Percentiles rank a stretch among this genome's conserved stretches.
These are phyloP conservation scores for Apiotrichum akiyoshidainum DNA, from an alignment of 1,284 basidiomycete species.

Conservation along the genomic window DNA sequence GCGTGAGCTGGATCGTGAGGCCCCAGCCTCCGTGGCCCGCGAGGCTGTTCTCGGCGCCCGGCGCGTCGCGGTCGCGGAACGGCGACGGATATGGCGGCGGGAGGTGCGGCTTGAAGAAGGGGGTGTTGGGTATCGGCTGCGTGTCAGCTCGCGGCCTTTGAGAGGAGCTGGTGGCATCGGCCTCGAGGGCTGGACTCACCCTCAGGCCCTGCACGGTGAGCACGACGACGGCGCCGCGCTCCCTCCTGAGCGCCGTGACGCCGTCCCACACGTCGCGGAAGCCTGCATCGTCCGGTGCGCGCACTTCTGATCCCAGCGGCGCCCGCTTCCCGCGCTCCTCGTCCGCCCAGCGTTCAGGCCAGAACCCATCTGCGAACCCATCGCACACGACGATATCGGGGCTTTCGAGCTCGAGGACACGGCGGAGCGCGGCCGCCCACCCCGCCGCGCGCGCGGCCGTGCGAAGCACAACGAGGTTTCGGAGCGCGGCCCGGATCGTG, in stretches of 20 bases:
- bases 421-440: constrained; percentile 26
- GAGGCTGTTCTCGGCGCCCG: too few species aligned
- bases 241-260: constrained; percentile 35
- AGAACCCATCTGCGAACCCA: constrained; percentile 44
- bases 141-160: background rate
- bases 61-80: constrained; percentile 14
- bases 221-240: constrained; percentile 40
- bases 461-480: background rate
- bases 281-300: constrained; percentile 27
- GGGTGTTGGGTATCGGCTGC: constrained; percentile 11
- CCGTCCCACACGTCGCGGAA: constrained; percentile 40
- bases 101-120: constrained; percentile 40
- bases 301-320: background rate
- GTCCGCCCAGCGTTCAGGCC: constrained; percentile 39
- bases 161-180: too few species aligned
- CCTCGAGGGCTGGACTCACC: constrained; percentile 36
- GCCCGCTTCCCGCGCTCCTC: constrained; percentile 22
- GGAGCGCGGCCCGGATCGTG: constrained; percentile 9
- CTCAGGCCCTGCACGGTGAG: constrained; percentile 41
- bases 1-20: constrained; percentile 41
- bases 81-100: constrained; percentile 42
- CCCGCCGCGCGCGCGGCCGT: constrained; percentile 5
- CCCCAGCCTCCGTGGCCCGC: constrained; percentile 13
- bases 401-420: constrained; percentile 1
- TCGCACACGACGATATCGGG: constrained; percentile 38